A percentile compares a stretch with the other conserved stretches of the same genome.
Conservation (phyloP, 768 basidiomycete genomes). For the Lentinula sp. region DNA sequence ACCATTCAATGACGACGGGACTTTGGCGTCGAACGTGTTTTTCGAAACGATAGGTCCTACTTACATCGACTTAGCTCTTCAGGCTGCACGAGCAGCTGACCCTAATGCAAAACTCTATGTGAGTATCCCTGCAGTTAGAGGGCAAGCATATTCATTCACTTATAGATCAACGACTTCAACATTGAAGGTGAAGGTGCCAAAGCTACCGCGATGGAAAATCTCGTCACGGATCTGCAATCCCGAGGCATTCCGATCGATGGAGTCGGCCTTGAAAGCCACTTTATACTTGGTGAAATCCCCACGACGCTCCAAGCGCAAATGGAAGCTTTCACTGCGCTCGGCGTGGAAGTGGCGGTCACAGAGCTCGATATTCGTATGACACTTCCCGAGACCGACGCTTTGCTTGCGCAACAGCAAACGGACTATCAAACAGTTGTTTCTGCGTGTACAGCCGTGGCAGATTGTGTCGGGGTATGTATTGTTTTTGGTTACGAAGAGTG, state of each 20-base stretch:
- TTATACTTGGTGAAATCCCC: slow-evolving; percentile 38
- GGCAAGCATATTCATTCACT: background rate
- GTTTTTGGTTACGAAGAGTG: too few species aligned
- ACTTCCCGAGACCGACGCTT: slow-evolving; percentile 26
- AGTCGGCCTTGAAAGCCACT: slow-evolving; percentile 38
- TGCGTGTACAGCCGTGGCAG: slow-evolving; percentile 26
- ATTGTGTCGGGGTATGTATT: slow-evolving; percentile 17
- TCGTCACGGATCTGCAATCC: slow-evolving; percentile 31
- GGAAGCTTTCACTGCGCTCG: slow-evolving; percentile 34
- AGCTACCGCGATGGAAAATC: slow-evolving; percentile 34
- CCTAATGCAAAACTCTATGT: slow-evolving; percentile 42
- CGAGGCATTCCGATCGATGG: slow-evolving; percentile 39
- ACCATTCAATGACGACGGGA: slow-evolving; percentile 47
- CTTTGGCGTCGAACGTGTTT: slow-evolving; percentile 37
- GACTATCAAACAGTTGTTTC: slow-evolving; percentile 36
- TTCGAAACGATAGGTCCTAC: slow-evolving; percentile 28
- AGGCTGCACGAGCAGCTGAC: slow-evolving; percentile 37
- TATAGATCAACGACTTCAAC: slow-evolving; percentile 23
- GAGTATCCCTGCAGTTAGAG: background rate
- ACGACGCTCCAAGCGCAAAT: slow-evolving; percentile 26
- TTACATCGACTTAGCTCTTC: slow-evolving; percentile 37
- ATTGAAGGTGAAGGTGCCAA: slow-evolving; percentile 29
- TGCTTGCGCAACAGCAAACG: slow-evolving; percentile 33
- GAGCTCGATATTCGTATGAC: slow-evolving; percentile 43
- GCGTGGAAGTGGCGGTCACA: slow-evolving; percentile 44